Conservation (phyloP, 257 asterid genomes). For the Przewalskia tangutica region DNA sequence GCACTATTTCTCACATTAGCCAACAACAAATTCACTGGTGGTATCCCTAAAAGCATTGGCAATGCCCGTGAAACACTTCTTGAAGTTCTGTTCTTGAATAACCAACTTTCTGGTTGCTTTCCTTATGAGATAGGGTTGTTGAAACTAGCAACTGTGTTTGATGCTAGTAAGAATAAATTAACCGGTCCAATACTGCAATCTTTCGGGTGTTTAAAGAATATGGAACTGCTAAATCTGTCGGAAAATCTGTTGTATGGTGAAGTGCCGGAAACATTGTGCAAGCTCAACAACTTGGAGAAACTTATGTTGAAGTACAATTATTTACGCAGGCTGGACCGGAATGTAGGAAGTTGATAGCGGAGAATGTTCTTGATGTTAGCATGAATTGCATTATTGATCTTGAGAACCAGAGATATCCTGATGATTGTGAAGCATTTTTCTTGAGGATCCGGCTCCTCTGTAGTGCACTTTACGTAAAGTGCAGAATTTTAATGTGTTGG, state of each 20-base stretch:
- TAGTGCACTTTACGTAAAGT: too few species aligned
- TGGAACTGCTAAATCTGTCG: conserved; percentile 26
- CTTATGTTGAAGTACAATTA: conserved; percentile 35
- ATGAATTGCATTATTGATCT: conserved; percentile 56
- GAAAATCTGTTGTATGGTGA: conserved; percentile 38
- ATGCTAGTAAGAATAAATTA: conserved; percentile 41
- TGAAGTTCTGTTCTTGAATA: conserved; percentile 36
- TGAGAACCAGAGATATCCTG: conserved; percentile 29
- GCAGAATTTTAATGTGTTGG: too few species aligned
- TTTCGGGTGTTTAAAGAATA: conserved; percentile 34
- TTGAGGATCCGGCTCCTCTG: too few species aligned
- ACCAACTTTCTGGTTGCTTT: conserved; percentile 48
- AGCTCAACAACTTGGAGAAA: conserved; percentile 2
- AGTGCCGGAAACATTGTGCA: conserved; percentile 56
- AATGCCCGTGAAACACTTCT: conserved; percentile 13
- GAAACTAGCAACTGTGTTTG: conserved; percentile 22
- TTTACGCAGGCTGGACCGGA: conserved; percentile 46
- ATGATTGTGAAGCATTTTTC: conserved; percentile 25
- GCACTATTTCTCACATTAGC: conserved; percentile 42
- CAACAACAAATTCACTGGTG: conserved; percentile 40
- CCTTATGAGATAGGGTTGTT: conserved; percentile 51
- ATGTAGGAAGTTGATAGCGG: conserved; percentile 38
- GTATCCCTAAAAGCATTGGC: conserved; percentile 47
- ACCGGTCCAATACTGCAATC: conserved; percentile 62
- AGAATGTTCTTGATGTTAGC: conserved; percentile 28